Percentiles rank a stretch among this genome's conserved stretches.
Evolutionary conservation across 768 basidiomycete species (phyloP).

Genomic region (Trichaptum fuscoviolaceum): DNA sequence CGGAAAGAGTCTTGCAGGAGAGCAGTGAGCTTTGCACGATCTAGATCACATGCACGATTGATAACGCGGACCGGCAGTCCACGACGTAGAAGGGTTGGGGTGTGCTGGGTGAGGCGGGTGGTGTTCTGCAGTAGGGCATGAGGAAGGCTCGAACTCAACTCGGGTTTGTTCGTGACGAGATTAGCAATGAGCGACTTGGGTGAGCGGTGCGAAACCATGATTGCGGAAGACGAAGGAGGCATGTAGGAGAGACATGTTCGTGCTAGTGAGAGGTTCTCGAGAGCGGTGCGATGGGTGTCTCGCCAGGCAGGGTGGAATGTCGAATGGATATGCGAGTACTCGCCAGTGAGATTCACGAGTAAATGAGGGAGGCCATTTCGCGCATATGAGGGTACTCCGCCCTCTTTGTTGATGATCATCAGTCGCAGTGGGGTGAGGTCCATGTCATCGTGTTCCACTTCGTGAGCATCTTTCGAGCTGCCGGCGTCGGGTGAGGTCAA

Average conservation of each 20-base stretch:
- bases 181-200: constrained; percentile 94
- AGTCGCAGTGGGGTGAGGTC: constrained; percentile 92
- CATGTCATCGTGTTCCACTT: constrained; percentile 41
- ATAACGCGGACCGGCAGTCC: constrained; percentile 85
- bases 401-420: constrained; percentile 96
- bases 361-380: constrained; percentile 93
- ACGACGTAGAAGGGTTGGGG: constrained; percentile 87
- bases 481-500: constrained; percentile 14
- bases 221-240: constrained; percentile 88
- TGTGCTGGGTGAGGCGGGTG: constrained; percentile 79
- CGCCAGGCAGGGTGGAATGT: constrained; percentile 81
- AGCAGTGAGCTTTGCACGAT: constrained; percentile 67
- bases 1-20: constrained; percentile 87
- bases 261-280: constrained; percentile 81
- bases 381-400: constrained; percentile 96
- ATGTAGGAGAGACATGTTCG: constrained; percentile 85
- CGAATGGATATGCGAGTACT: constrained; percentile 76
- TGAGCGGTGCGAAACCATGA: constrained; percentile 97
- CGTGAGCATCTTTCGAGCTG: constrained; percentile 7
- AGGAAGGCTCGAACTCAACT: constrained; percentile 90
- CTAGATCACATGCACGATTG: constrained; percentile 62
- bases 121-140: constrained; percentile 88
- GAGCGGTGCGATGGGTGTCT: constrained; percentile 73
- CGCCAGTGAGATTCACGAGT: constrained; percentile 88
- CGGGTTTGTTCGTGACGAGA: constrained; percentile 96